These are phyloP conservation scores for Jaenimonas drosophilae DNA, from an alignment of 208 protist species.

Conservation along the genomic window DNA sequence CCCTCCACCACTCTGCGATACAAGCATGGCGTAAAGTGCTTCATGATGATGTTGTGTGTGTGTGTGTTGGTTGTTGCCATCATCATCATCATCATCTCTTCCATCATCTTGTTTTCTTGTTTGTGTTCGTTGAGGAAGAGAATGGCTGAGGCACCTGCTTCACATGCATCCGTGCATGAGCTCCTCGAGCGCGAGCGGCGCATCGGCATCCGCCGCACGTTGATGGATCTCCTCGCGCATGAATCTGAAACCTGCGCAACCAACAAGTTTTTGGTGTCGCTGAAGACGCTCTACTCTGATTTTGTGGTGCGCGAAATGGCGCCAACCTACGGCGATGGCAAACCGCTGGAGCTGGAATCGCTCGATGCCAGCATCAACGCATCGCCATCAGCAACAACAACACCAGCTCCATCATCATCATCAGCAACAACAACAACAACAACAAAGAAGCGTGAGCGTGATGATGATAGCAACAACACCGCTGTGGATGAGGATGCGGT, in stretches of 20 bases:
- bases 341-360: conserved; percentile 48
- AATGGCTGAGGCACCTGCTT: background rate
- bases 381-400: too few species aligned
- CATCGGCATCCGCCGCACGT: conserved; percentile 43
- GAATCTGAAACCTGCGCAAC: background rate
- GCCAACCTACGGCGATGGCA: conserved; percentile 36
- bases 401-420: too few species aligned
- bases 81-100: background rate
- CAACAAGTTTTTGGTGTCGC: conserved; percentile 24
- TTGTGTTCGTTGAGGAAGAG: background rate
- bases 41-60: conserved; percentile 1
- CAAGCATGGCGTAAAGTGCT: too few species aligned
- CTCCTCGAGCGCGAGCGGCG: conserved; percentile 26
- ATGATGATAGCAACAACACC: background rate
- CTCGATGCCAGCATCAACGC: background rate
- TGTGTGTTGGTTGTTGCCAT: background rate
- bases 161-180: background rate
- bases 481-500: background rate
- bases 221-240: conserved; percentile 20
- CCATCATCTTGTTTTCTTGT: conserved; percentile 1
- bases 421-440: too few species aligned
- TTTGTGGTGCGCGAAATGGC: conserved; percentile 83
- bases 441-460: conserved; percentile 6
- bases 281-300: conserved; percentile 82
- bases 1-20: too few species aligned